Evolutionary conservation across 169 alveolate species (phyloP).

Genomic region (Neospora caninum): DNA sequence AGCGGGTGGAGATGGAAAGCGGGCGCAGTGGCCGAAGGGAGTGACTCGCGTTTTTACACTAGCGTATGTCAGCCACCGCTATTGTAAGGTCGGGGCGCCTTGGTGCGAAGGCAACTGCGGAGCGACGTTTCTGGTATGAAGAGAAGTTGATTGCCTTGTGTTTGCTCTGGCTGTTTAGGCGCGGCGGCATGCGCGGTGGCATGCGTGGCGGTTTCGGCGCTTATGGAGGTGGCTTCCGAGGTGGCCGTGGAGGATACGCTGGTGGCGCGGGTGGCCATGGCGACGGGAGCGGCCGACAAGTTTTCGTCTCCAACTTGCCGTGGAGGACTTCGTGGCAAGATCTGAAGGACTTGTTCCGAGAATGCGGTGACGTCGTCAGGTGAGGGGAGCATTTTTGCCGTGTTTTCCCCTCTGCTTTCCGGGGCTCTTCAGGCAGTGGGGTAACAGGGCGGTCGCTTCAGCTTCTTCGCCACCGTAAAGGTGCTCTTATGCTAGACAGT

Average conservation of each 20-base stretch:
- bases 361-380: slow-evolving; percentile 71
- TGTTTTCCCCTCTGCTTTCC: too few relatives aligned
- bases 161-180: slow-evolving; percentile 10
- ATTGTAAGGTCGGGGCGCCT: background rate
- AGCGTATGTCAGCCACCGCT: background rate
- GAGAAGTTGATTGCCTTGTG: background rate
- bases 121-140: background rate
- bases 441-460: too few relatives aligned
- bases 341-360: slow-evolving; percentile 70
- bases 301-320: slow-evolving; percentile 68
- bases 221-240: slow-evolving; percentile 64
- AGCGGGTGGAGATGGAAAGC: background rate
- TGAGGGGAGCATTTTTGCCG: background rate
- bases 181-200: slow-evolving; percentile 67
- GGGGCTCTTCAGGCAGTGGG: too few relatives aligned
- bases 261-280: slow-evolving; percentile 61
- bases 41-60: background rate
- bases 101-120: background rate
- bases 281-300: slow-evolving; percentile 61
- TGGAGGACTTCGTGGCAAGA: slow-evolving; percentile 75
- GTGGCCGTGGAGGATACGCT: slow-evolving; percentile 60
- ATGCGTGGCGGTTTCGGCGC: slow-evolving; percentile 67
- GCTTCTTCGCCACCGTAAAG: too few relatives aligned
- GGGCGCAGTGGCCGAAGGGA: background rate
- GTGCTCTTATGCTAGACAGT: too few relatives aligned